These are phyloP conservation scores for Ganoderma meredithae DNA, from an alignment of 1,284 basidiomycete genomes.

Conservation along the genomic window DNA sequence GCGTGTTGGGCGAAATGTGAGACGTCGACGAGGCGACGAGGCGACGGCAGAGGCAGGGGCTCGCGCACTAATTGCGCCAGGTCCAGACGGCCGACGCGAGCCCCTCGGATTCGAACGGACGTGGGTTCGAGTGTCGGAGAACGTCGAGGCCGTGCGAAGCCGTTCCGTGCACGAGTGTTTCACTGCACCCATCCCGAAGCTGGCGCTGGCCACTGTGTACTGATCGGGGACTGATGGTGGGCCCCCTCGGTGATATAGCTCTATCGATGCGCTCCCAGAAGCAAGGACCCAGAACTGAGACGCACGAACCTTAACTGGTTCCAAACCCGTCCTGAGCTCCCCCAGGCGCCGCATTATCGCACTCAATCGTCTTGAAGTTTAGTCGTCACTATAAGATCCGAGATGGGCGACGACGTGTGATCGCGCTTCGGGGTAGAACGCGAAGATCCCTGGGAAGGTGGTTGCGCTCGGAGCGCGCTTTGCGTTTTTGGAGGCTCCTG, in stretches of 20 bases:
- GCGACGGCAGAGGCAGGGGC: not conserved
- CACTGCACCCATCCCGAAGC: slow-evolving; percentile 14
- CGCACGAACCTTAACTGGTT: slow-evolving; percentile 22
- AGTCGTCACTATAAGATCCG: slow-evolving; percentile 28
- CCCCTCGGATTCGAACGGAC: slow-evolving; percentile 5
- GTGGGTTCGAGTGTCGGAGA: slow-evolving; percentile 7
- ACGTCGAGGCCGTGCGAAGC: slow-evolving; percentile 10
- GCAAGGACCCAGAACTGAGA: slow-evolving; percentile 11
- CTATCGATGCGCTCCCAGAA: slow-evolving; percentile 26
- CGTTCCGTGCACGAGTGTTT: slow-evolving; percentile 17
- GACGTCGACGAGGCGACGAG: not conserved
- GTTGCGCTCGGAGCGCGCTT: slow-evolving; percentile 18
- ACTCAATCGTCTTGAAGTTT: slow-evolving; percentile 22
- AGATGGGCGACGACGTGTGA: slow-evolving; percentile 32
- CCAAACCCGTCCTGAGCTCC: slow-evolving; percentile 5
- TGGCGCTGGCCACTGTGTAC: slow-evolving; percentile 8
- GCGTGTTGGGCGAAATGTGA: slow-evolving; percentile 25
- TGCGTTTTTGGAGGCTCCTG: slow-evolving; percentile 13
- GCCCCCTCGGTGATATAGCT: slow-evolving; percentile 24
- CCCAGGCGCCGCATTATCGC: slow-evolving; percentile 22
- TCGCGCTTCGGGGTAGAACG: slow-evolving; percentile 17
- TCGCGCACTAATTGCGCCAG: slow-evolving; percentile 12
- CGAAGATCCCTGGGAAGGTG: slow-evolving; percentile 22
- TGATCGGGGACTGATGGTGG: slow-evolving; percentile 27
- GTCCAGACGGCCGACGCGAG: slow-evolving; percentile 5